Percentiles rank a stretch among this genome's conserved stretches.
Evolutionary conservation across 2,329 filamentous ascomycete species (phyloP).

Genomic region (Tricladium varicosporioides): DNA sequence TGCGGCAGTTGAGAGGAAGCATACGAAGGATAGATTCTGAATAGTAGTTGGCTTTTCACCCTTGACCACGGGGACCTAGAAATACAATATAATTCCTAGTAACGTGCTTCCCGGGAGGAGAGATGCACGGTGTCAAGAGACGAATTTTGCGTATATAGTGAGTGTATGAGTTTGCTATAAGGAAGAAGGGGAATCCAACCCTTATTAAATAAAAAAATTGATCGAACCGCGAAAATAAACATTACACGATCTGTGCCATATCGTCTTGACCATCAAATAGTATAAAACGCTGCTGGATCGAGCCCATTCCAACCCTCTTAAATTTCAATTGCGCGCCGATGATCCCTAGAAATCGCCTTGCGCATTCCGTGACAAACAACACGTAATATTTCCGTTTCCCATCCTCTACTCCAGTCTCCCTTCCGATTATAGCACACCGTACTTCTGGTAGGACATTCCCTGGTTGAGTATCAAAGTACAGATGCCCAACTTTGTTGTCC

Average conservation of each 20-base stretch:
- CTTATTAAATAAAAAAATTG: no score
- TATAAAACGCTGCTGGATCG: constrained; percentile 8
- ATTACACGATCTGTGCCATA: background rate
- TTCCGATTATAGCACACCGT: constrained; percentile 2
- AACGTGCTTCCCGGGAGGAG: no score
- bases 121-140: no score
- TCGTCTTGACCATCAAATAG: constrained; percentile 5
- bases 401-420: background rate
- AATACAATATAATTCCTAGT: no score
- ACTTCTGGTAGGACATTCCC: background rate
- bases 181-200: no score
- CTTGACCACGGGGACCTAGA: no score
- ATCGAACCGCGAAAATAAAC: background rate
- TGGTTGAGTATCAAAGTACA: background rate
- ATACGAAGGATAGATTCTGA: no score
- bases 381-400: background rate
- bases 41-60: no score
- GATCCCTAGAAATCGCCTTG: background rate
- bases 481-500: constrained; percentile 3
- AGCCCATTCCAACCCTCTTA: constrained; percentile 10
- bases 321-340: constrained; percentile 7
- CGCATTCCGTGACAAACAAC: background rate
- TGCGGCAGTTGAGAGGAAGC: no score
- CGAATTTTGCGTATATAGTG: no score
- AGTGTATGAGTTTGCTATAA: no score